Conservation (phyloP, 75 land plant species). For the Picea sitchensis region DNA sequence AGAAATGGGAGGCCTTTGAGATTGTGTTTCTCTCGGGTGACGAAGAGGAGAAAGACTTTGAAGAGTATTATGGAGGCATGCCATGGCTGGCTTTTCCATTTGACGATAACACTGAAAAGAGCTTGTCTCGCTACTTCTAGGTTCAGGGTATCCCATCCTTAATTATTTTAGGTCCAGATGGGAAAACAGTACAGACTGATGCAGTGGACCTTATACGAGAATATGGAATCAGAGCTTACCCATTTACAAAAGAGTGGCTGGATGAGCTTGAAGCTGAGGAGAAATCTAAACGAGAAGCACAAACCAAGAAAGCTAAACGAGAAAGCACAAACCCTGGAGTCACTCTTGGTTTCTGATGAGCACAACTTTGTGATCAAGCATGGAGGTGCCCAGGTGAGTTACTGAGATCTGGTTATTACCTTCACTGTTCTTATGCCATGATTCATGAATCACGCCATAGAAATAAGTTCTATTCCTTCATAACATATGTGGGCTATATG, state of each 20-base stretch:
- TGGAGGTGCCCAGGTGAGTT: constrained; percentile 13
- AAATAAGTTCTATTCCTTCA: too few relatives aligned
- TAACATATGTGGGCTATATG: too few relatives aligned
- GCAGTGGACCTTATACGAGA: background rate
- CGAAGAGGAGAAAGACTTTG: constrained; percentile 19
- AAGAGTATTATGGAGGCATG: constrained; percentile 19
- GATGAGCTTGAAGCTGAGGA: constrained; percentile 20
- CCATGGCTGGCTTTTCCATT: constrained; percentile 36
- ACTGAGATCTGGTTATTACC: too few relatives aligned
- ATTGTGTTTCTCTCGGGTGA: constrained; percentile 29
- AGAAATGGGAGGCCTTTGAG: constrained; percentile 19
- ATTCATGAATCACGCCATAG: too few relatives aligned
- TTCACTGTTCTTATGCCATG: too few relatives aligned
- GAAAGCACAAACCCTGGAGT: constrained; percentile 16
- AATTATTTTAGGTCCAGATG: constrained; percentile 27
- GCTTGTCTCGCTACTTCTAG: constrained; percentile 22
- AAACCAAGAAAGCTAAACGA: constrained; percentile 9
- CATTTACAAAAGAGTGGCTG: constrained; percentile 23
- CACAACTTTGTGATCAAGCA: constrained; percentile 15
- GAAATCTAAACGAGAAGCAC: constrained; percentile 12
- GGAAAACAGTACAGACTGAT: constrained; percentile 23
- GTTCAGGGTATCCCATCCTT: constrained; percentile 22
- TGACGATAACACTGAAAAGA: constrained; percentile 4
- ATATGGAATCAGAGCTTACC: constrained; percentile 21
- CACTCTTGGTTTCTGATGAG: constrained; percentile 19